A percentile compares a stretch with the other conserved stretches of the same genome.
These are phyloP conservation scores for Neonectria neomacrospora DNA, from an alignment of 2,329 filamentous ascomycete genomes.

Conservation along the genomic window DNA sequence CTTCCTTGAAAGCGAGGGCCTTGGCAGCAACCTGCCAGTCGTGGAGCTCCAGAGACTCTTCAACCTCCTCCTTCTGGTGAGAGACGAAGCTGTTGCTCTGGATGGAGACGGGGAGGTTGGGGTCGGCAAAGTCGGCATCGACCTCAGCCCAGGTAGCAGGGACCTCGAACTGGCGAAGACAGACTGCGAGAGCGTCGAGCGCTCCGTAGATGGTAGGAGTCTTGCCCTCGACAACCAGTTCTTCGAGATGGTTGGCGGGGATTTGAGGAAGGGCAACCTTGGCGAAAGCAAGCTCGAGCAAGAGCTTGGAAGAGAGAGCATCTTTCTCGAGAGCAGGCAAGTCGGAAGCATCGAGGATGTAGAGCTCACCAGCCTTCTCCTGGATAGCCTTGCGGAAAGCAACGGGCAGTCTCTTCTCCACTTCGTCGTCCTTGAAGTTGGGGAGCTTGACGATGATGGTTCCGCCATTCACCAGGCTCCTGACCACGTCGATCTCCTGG, in stretches of 20 bases:
- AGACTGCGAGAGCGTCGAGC: constrained; percentile 74
- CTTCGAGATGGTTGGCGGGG: constrained; percentile 70
- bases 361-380: constrained; percentile 76
- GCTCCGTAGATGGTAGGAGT: constrained; percentile 62
- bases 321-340: constrained; percentile 76
- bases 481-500: constrained; percentile 78
- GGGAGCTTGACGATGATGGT: constrained; percentile 81
- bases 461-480: constrained; percentile 75
- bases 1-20: constrained; percentile 93
- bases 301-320: constrained; percentile 70
- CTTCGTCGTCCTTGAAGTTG: constrained; percentile 85
- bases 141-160: constrained; percentile 83
- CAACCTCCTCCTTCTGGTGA: constrained; percentile 80
- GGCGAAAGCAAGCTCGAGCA: constrained; percentile 86
- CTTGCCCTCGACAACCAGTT: constrained; percentile 69
- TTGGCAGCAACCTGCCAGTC: constrained; percentile 89
- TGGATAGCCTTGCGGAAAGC: constrained; percentile 77
- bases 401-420: constrained; percentile 85
- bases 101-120: constrained; percentile 70
- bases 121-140: constrained; percentile 62
- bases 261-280: constrained; percentile 77
- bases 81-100: constrained; percentile 83
- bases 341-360: constrained; percentile 77
- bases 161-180: constrained; percentile 78
- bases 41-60: constrained; percentile 72